Percentiles rank a stretch among this genome's conserved stretches.
phyloP scores from a whole-genome alignment of 163 green algal genomes.

The Chlamydomonas reinhardtii region DNA sequence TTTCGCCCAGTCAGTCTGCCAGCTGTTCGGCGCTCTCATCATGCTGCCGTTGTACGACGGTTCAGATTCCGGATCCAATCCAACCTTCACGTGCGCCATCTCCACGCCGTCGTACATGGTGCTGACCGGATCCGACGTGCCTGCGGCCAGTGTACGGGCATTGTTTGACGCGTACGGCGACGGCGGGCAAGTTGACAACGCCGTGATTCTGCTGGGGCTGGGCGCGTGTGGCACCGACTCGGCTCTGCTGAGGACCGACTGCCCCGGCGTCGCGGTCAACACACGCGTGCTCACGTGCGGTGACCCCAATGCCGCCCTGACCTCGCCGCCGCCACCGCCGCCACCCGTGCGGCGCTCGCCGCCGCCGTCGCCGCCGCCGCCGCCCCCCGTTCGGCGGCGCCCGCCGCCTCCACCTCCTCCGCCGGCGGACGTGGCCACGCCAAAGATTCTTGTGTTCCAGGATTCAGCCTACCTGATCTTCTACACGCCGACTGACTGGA shows the following conservation, averaged over 20 bases:
- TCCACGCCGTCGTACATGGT: slow-evolving; percentile 5
- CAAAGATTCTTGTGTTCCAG: neutral
- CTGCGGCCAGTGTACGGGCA: neutral
- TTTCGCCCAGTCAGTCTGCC: slow-evolving; percentile 1
- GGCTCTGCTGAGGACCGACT: neutral
- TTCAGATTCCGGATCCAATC: neutral
- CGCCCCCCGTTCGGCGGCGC: neutral
- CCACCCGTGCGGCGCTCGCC: neutral
- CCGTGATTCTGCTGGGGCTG: neutral
- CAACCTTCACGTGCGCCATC: neutral
- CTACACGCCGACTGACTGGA: neutral
- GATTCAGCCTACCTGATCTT: slow-evolving; percentile 30
- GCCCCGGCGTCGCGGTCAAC: neutral
- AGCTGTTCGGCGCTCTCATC: neutral
- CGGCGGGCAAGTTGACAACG: neutral
- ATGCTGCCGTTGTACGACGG: slow-evolving; percentile 11
- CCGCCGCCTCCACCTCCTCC: neutral
- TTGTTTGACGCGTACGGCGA: neutral
- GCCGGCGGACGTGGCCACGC: neutral
- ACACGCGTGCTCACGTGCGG: neutral
- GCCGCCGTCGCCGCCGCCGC: neutral
- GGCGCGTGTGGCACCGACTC: neutral
- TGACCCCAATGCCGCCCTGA: neutral
- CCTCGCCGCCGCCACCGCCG: neutral
- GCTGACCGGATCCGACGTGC: neutral